A percentile compares a stretch with the other conserved stretches of the same genome.
Evolutionary conservation across 768 basidiomycete species (phyloP).

Genomic region (Pleurotus giganteus): DNA sequence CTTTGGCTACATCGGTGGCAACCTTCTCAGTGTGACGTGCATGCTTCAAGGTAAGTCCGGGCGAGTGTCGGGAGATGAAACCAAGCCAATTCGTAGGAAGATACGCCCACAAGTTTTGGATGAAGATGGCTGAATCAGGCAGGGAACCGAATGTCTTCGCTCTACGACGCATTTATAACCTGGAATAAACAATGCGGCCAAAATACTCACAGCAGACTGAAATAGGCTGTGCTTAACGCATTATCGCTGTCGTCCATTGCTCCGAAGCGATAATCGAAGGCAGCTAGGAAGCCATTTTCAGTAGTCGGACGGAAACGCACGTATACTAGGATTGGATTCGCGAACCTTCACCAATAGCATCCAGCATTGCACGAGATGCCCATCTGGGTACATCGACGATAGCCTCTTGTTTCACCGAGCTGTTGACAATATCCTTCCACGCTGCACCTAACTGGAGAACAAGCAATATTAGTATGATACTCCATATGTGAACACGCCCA

Average conservation of each 20-base stretch:
- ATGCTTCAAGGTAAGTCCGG: constrained; percentile 35
- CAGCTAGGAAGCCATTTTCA: constrained; percentile 28
- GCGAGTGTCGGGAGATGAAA: constrained; percentile 43
- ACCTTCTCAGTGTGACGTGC: constrained; percentile 42
- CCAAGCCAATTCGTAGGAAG: constrained; percentile 42
- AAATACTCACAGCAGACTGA: constrained; percentile 34
- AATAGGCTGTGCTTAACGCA: constrained; percentile 52
- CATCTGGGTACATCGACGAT: constrained; percentile 48
- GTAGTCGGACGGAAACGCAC: too few relatives aligned
- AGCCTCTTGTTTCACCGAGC: constrained; percentile 33
- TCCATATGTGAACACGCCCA: constrained; percentile 19
- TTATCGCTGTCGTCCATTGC: constrained; percentile 45
- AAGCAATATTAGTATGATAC: constrained; percentile 15
- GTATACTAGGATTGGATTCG: too few relatives aligned
- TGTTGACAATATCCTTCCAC: constrained; percentile 51
- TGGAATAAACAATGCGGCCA: neutral
- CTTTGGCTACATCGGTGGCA: constrained; percentile 42
- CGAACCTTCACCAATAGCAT: constrained; percentile 56
- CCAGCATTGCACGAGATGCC: constrained; percentile 49
- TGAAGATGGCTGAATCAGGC: constrained; percentile 43
- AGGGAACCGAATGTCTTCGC: constrained; percentile 47
- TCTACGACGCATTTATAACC: constrained; percentile 21
- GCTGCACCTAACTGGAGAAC: constrained; percentile 39
- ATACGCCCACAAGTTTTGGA: constrained; percentile 37
- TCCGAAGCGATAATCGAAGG: constrained; percentile 57